phyloP scores from a whole-genome alignment of 1,284 basidiomycete genomes.

The Trichosporon sp. region DNA sequence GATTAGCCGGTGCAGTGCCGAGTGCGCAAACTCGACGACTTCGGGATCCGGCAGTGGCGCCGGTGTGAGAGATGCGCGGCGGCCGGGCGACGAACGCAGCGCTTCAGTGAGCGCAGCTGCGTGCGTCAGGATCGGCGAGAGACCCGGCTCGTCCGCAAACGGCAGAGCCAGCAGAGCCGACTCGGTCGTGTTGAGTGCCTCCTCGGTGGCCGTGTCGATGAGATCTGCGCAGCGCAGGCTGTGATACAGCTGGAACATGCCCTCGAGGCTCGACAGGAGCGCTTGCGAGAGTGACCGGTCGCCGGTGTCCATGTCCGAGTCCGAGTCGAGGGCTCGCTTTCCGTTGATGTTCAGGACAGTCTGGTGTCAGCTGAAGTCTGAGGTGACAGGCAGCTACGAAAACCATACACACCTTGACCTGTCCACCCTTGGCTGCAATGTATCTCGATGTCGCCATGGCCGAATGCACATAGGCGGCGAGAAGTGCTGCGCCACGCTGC shows the following conservation, averaged over 20 bases:
- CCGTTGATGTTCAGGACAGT: not conserved
- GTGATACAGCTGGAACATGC: conserved; percentile 1
- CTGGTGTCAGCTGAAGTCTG: not conserved
- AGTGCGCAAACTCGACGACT: not conserved
- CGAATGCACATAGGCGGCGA: not conserved
- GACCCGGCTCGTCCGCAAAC: not conserved
- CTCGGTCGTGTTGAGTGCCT: not conserved
- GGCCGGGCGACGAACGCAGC: not conserved
- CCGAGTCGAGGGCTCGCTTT: not conserved
- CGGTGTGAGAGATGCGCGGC: not conserved
- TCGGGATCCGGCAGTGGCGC: not conserved
- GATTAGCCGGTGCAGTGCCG: not conserved
- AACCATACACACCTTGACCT: not conserved
- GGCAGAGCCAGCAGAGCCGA: not conserved
- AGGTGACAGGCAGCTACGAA: not conserved
- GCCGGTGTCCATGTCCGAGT: not conserved
- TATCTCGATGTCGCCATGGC: not conserved
- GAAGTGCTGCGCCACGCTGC: not conserved
- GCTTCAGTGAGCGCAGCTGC: not conserved
- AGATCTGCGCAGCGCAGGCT: not conserved
- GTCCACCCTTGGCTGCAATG: not conserved
- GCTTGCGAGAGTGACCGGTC: not conserved
- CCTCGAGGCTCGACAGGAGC: not conserved
- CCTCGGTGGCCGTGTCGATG: not conserved
- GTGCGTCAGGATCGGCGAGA: not conserved